Evolutionary conservation across 2,329 filamentous ascomycete species (phyloP), one percentile per base, ranked within the genome.

Genomic region (Aspergillus oerlinghausenensis): DNA sequence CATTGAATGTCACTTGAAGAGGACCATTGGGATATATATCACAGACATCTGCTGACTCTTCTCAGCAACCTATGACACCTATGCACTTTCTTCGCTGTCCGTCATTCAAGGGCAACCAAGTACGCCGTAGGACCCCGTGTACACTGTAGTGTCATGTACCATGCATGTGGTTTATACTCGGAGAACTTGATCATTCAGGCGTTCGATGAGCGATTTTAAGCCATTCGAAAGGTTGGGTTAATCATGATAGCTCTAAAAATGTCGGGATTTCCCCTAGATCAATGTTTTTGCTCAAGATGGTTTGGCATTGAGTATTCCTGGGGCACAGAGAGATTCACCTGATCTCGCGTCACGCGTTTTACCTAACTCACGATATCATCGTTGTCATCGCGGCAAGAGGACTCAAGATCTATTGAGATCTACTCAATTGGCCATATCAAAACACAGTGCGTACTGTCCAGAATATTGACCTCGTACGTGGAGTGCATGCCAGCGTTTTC

Each of bases 311-410:
- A 38, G 17, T 38, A 35, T 7, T 38, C 32, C 1, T 38, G 14
- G 17, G 14, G 32, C 2, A 17, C 14, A 38, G 11, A n/a, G 4
- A 49, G 50, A 28, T 48, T 65, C 68, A 70, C 66, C 63, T 70
- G 65, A 69, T 64, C 63, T 66, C 65, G 67, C 66, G 67, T 71
- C 64, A 62, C 63, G 66, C 60, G 59, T 65, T 54, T 54, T 60
- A 67, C 66, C 69, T 57, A 69, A 68, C 65, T 66, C 58, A 26
- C 54, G 55, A 62, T 55, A 45, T 60, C 57, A 58, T 64, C 58
- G 63, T 63, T 54, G 60, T 58, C 54, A 59, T 47, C 53, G 52
- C 54, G 54, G 42, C 40, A 54, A 51, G 28, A 38, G 14, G 26
- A 9, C 10, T 49, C n/a, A 6, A 11, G 6, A 43, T 43, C n/a